These are phyloP conservation scores for Xerocomellus intermedius DNA, from an alignment of 768 basidiomycete genomes.

Conservation along the genomic window DNA sequence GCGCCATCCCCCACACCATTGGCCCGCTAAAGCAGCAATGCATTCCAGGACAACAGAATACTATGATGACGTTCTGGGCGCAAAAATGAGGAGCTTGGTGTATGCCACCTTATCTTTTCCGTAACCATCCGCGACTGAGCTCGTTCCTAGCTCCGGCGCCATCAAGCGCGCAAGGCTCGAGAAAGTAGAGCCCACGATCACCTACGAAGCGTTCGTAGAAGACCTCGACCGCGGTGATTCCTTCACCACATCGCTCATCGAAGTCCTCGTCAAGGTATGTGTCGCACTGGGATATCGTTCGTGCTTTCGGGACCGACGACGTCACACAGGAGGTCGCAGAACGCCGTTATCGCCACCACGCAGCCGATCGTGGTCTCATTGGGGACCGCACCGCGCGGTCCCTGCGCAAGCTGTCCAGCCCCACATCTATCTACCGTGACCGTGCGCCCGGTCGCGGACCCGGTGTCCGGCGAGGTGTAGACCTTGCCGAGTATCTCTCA, in stretches of 20 bases:
- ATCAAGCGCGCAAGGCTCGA: constrained; percentile 69
- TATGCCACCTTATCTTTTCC: constrained; percentile 38
- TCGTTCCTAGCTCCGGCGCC: constrained; percentile 58
- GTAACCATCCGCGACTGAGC: background rate
- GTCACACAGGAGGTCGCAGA: constrained; percentile 69
- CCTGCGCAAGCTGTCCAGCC: constrained; percentile 54
- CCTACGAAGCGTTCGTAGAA: constrained; percentile 72
- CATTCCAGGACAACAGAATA: constrained; percentile 63
- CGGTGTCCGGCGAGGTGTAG: constrained; percentile 30
- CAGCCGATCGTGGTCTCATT: constrained; percentile 57
- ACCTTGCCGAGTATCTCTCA: constrained; percentile 53
- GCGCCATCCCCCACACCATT: constrained; percentile 18
- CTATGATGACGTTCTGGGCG: constrained; percentile 68
- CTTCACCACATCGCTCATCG: constrained; percentile 73
- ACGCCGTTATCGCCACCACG: constrained; percentile 53
- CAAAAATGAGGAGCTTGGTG: constrained; percentile 78
- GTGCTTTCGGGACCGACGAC: background rate
- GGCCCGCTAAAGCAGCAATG: background rate
- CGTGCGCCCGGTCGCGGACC: constrained; percentile 38
- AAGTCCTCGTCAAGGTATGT: constrained; percentile 75
- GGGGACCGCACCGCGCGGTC: constrained; percentile 65
- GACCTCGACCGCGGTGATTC: constrained; percentile 78
- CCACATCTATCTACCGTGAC: constrained; percentile 54
- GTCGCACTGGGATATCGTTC: background rate
- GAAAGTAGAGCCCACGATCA: constrained; percentile 60